A percentile compares a stretch with the other conserved stretches of the same genome.
These are phyloP conservation scores for Aureobasidium sp. DNA, from an alignment of 2,329 filamentous ascomycete species.

Conservation along the genomic window DNA sequence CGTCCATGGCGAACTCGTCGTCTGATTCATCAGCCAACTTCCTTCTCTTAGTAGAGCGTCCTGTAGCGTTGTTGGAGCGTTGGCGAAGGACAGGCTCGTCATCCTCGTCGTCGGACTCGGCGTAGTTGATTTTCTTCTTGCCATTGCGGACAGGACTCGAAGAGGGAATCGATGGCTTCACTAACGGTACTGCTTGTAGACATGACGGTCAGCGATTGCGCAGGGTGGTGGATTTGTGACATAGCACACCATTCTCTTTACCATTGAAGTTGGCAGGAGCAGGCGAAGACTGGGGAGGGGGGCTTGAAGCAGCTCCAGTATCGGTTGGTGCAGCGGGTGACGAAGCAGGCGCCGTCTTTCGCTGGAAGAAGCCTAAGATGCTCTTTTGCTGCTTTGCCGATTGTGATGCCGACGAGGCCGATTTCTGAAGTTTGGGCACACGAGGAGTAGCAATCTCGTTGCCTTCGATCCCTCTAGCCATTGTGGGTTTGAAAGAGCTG, in stretches of 20 bases:
- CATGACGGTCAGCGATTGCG: constrained; percentile 21
- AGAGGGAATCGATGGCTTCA: constrained; percentile 26
- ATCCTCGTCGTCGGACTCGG: constrained; percentile 73
- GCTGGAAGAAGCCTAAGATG: constrained; percentile 75
- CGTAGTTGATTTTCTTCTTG: constrained; percentile 68
- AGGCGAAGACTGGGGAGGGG: constrained; percentile 40
- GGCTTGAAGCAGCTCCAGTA: constrained; percentile 74
- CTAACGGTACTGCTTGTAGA: neutral
- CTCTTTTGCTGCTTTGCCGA: constrained; percentile 56
- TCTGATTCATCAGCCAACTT: constrained; percentile 59
- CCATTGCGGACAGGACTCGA: constrained; percentile 78
- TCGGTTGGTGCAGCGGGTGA: constrained; percentile 59
- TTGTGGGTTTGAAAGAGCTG: constrained; percentile 18
- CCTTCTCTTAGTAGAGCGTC: constrained; percentile 49
- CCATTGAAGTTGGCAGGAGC: constrained; percentile 49
- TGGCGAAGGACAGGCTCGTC: constrained; percentile 64
- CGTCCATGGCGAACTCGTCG: constrained; percentile 59
- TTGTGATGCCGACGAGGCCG: constrained; percentile 34
- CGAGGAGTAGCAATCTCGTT: constrained; percentile 41
- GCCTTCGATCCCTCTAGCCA: constrained; percentile 41
- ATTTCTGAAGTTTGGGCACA: constrained; percentile 40
- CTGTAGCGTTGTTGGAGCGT: constrained; percentile 38
- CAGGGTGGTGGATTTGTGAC: constrained; percentile 29
- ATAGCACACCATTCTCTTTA: constrained; percentile 45
- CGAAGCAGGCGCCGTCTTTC: constrained; percentile 37